Percentiles rank a stretch among this genome's conserved stretches.
Evolutionary conservation across 2,329 filamentous ascomycete genomes (phyloP).

Genomic region (Bertia moriformis): DNA sequence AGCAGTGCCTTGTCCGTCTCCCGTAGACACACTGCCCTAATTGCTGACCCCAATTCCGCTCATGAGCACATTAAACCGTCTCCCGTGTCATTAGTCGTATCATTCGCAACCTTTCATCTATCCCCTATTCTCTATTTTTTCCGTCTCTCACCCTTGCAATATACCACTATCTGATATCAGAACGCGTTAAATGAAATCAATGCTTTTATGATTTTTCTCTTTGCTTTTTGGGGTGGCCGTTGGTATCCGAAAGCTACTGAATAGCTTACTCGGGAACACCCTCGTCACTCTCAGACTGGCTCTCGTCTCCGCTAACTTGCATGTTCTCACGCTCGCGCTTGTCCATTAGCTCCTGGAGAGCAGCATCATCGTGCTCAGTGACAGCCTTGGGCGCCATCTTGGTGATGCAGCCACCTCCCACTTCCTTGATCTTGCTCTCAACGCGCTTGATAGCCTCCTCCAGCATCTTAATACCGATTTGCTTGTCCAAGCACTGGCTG

Average conservation of each 20-base stretch:
- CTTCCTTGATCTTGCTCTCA: conserved; percentile 60
- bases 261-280: conserved; percentile 42
- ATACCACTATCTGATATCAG: no score
- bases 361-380: conserved; percentile 94
- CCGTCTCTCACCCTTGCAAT: background rate
- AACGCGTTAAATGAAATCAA: no score
- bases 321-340: conserved; percentile 96
- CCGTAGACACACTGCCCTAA: no score
- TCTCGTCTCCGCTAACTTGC: conserved; percentile 95
- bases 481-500: conserved; percentile 90
- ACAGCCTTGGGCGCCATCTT: conserved; percentile 99
- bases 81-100: background rate
- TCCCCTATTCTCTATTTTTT: background rate
- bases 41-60: background rate
- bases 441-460: conserved; percentile 86
- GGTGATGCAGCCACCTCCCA: conserved; percentile 68
- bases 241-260: no score
- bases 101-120: background rate
- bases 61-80: background rate
- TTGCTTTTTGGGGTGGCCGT: no score
- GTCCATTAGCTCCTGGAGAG: conserved; percentile 96
- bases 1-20: no score
- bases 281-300: conserved; percentile 87
- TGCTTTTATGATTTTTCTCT: no score
- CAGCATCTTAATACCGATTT: conserved; percentile 64